Conservation (phyloP, 805 yeast species). For the Sugiyamaella mastotermitis region DNA sequence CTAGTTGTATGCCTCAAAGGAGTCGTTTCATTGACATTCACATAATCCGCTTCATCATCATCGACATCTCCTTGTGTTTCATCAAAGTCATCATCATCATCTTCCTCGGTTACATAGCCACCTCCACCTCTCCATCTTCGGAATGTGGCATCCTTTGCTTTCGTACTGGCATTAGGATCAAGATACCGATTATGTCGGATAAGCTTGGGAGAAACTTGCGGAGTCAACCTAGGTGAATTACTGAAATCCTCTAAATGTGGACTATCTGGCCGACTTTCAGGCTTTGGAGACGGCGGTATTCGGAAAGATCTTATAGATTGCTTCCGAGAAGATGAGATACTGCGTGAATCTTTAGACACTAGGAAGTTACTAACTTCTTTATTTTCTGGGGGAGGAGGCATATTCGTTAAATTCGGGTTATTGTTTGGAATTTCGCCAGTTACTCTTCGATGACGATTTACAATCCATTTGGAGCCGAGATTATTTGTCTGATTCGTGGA, state of each 20-base stretch:
- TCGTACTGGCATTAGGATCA: conserved; percentile 1
- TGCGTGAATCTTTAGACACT: too few relatives aligned
- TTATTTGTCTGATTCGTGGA: too few relatives aligned
- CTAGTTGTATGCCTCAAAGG: conserved; percentile 25
- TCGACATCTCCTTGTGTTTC: conserved; percentile 43
- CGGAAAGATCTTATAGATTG: too few relatives aligned
- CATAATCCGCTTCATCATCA: conserved; percentile 24
- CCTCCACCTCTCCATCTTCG: conserved; percentile 13
- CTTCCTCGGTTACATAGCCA: conserved; percentile 32
- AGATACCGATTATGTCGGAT: not conserved
- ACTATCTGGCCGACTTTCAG: not conserved
- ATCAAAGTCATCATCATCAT: conserved; percentile 35
- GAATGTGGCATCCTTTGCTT: conserved; percentile 8
- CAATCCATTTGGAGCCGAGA: too few relatives aligned
- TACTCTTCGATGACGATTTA: too few relatives aligned
- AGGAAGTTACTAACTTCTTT: too few relatives aligned
- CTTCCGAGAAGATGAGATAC: too few relatives aligned
- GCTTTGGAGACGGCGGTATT: too few relatives aligned
- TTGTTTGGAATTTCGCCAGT: too few relatives aligned
- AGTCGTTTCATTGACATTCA: conserved; percentile 28
- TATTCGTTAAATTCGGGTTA: too few relatives aligned
- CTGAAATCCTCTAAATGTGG: not conserved
- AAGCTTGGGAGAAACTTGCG: not conserved
- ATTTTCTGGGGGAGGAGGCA: too few relatives aligned
- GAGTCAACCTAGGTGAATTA: not conserved